Evolutionary conservation across 768 basidiomycete genomes (phyloP), one percentile per base, ranked within the genome.

Genomic region (Lactarius vividus): DNA sequence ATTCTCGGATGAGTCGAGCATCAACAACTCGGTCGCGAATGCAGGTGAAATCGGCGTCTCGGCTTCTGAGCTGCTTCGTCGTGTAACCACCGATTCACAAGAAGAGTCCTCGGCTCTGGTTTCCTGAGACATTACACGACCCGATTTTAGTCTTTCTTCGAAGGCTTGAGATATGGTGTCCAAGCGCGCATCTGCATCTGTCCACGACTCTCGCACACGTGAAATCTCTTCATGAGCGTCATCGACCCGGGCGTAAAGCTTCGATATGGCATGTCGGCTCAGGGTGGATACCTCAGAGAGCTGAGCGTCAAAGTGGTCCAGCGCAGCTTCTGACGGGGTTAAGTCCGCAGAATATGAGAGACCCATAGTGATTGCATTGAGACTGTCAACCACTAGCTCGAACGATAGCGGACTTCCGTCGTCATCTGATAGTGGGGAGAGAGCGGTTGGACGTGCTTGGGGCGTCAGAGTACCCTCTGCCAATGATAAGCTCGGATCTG

Each of bases 181-280:
- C 63, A 84, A 76, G 35, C 84, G 73, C 10, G 72, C 72, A 59
- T 81, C 77, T 39, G 83, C 78, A 44, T 78, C 74, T n/a, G 80
- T 78, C 57, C 82, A 77, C 53, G 75, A 79, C 55, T 73, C 77
- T 58, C 83, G 81, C 52, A 84, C 77, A 40, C 78, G 79, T 39
- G 79, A 75, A 4, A 89, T 74, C 57, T 85, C 84, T 62, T 78
- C 79, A 44, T 76, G 72, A 0, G 79, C 80, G 54, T 87, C 86
- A 10, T 84, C 79, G 6, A 85, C 75, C 57, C 84, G 83, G 3
- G 79, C 75, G 44, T 82, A 84, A 74, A 86, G 84, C 56, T 84
- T 79, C 1, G 77, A 71, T 57, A 87, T 74, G 39, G 88, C 76
- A 3, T 78, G 74, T 29, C 79, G 73, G 39, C 81, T 79, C 60